These are phyloP conservation scores for Bryoglossum gracile DNA, from an alignment of 495 filamentous ascomycete species.

Conservation along the genomic window DNA sequence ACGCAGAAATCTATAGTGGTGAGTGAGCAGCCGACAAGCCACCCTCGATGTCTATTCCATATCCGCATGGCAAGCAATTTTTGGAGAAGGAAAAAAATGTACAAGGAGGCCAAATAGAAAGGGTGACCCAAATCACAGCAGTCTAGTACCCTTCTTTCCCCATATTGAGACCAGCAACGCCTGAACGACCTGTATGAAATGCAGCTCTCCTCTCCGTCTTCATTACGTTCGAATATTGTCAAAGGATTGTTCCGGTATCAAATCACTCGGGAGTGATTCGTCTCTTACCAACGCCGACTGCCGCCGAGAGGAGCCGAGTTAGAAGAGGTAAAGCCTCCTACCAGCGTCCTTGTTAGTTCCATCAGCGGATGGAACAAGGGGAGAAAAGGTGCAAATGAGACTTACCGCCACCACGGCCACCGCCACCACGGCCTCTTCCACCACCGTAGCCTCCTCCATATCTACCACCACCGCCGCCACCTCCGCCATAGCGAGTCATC, in stretches of 20 bases:
- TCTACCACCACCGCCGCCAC: constrained; percentile 64
- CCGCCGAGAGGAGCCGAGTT: constrained; percentile 56
- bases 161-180: constrained; percentile 19
- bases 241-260: constrained; percentile 8
- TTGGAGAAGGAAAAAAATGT: constrained; percentile 18
- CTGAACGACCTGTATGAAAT: constrained; percentile 25
- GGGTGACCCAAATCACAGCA: constrained; percentile 19
- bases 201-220: too few species aligned
- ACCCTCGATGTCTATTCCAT: constrained; percentile 9
- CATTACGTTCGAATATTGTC: constrained; percentile 8
- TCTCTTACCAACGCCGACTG: constrained; percentile 53
- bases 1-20: constrained; percentile 13
- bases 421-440: constrained; percentile 59
- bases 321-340: constrained; percentile 49
- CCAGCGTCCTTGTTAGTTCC: constrained; percentile 28
- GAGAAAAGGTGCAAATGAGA: constrained; percentile 9
- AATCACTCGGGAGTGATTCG: constrained; percentile 12
- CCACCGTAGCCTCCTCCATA: constrained; percentile 49
- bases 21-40: constrained; percentile 1
- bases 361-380: constrained; percentile 26
- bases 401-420: constrained; percentile 45
- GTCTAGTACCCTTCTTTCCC: constrained; percentile 21
- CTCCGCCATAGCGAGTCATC: constrained; percentile 89
- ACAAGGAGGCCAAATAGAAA: constrained; percentile 16
- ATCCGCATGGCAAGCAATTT: constrained; percentile 17